Evolutionary conservation across 192 early-diverging fungal species (phyloP).

Genomic region (Oehlia diaphana): DNA sequence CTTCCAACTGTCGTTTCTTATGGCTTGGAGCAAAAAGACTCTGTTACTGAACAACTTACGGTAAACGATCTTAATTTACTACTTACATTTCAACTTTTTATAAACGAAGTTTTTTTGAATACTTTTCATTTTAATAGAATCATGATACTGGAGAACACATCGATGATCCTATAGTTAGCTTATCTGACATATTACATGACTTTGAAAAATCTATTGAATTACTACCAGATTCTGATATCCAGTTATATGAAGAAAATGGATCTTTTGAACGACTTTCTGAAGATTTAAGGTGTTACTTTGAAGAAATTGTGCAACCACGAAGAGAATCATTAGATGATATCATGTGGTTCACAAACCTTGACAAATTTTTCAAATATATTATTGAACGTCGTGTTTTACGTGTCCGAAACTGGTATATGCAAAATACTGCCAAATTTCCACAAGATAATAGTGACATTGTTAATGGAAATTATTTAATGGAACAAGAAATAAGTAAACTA

Average conservation of each 20-base stretch:
- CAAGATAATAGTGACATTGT: slow-evolving; percentile 28
- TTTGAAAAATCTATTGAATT: not conserved
- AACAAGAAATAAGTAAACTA: slow-evolving; percentile 24
- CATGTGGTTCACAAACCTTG: not conserved
- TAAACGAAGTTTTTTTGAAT: no score
- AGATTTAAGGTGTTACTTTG: slow-evolving; percentile 21
- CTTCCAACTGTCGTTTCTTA: not conserved
- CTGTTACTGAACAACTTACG: not conserved
- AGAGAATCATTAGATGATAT: slow-evolving; percentile 4
- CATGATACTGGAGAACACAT: slow-evolving; percentile 1
- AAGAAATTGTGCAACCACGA: slow-evolving; percentile 15
- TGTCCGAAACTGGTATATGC: slow-evolving; percentile 22
- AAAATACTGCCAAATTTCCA: slow-evolving; percentile 22
- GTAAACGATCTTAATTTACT: not conserved
- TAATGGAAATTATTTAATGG: not conserved
- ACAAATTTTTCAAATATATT: slow-evolving; percentile 24
- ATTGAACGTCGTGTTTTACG: slow-evolving; percentile 18
- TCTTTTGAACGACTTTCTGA: not conserved
- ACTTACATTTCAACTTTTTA: not conserved
- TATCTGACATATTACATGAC: not conserved
- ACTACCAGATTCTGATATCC: slow-evolving; percentile 1
- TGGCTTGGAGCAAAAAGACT: slow-evolving; percentile 20
- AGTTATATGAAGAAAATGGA: not conserved
- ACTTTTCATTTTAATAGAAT: not conserved
- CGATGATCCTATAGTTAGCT: not conserved